Evolutionary conservation across 2,329 filamentous ascomycete genomes (phyloP), one percentile per base, ranked within the genome.

Genomic region (Pseudogymnoascus sp.): DNA sequence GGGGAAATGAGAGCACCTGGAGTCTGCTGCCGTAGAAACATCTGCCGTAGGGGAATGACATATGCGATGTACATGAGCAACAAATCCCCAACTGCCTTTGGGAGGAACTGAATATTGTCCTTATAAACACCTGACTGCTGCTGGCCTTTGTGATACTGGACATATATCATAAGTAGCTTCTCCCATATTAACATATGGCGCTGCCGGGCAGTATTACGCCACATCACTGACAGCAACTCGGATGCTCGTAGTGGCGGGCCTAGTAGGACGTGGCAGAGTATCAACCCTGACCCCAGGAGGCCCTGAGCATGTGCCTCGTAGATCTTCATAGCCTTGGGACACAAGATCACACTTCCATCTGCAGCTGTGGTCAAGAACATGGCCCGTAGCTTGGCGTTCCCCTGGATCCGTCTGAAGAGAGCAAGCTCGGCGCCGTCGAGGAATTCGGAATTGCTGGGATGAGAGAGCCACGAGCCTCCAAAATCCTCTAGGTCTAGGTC

Each of bases 31-130:
- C 28, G 10, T 10, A 65, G 56, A 12, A 64, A 65, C 8, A 62
- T 9, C 35, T 65, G 30, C 8, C 33, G 18, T 8, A 65, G 35
- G 10, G 39, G 62, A 0, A 62, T 15, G 13, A 63, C 34, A 26
- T 57, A 21, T 30, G 28, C 8, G 28, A 30, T 9, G 28, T 30
- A 8, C 8, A 7, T 9, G 28, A 30, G 28, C 10, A 30, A 9
- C 28, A 30, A 30, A n/a, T n/a, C 6, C 28, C 28, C 10, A 9
- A 30, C 28, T 9, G 8, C 23, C 23, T 63, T 57, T 23, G 19
- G 59, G 8, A 65, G 30, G 59, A 63, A 65, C 9, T 28, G 26
- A 5, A 65, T 62, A 30, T 65, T 65, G 33, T 65, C 59, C 55
- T 64, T 64, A 33, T 60, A 62, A 2, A 9, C 28, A 8, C 60